Conservation (phyloP, 2,329 filamentous ascomycete genomes). For the Calonectria crousiana region DNA sequence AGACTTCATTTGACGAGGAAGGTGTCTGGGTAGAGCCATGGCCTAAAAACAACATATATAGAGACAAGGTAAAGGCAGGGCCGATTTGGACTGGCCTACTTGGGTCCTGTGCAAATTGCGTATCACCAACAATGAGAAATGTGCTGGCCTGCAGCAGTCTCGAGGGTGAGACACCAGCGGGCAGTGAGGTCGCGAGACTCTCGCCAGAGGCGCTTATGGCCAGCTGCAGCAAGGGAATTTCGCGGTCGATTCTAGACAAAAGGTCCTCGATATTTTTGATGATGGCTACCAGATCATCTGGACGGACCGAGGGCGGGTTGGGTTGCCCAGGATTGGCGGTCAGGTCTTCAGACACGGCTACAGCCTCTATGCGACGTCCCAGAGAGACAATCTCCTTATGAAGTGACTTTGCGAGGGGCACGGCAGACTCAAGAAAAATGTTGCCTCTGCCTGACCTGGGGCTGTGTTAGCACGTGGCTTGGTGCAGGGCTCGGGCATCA, state of each 20-base stretch:
- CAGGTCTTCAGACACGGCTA: constrained; percentile 72
- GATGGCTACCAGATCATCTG: constrained; percentile 76
- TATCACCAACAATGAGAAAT: constrained; percentile 88
- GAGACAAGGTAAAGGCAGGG: constrained; percentile 84
- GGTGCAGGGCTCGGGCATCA: constrained; percentile 22
- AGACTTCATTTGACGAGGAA: constrained; percentile 8
- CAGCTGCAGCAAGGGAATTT: constrained; percentile 90
- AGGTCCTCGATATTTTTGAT: constrained; percentile 81
- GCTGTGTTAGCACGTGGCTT: constrained; percentile 21
- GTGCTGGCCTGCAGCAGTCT: constrained; percentile 93
- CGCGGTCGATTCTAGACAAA: constrained; percentile 85
- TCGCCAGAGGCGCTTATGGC: constrained; percentile 96
- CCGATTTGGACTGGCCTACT: constrained; percentile 82
- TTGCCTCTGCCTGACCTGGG: constrained; percentile 66
- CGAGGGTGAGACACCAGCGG: constrained; percentile 88
- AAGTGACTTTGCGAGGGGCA: constrained; percentile 84
- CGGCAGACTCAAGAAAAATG: constrained; percentile 81
- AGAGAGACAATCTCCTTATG: constrained; percentile 86
- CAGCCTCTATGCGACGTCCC: constrained; percentile 79
- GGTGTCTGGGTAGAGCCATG: constrained; percentile 65
- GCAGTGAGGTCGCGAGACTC: constrained; percentile 83
- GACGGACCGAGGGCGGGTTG: constrained; percentile 57
- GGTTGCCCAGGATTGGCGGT: constrained; percentile 51
- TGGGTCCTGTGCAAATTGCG: constrained; percentile 78
- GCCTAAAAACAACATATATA: constrained; percentile 95